Evolutionary conservation across 805 yeast species (phyloP).

Genomic region (Wickerhamomyces alni): DNA sequence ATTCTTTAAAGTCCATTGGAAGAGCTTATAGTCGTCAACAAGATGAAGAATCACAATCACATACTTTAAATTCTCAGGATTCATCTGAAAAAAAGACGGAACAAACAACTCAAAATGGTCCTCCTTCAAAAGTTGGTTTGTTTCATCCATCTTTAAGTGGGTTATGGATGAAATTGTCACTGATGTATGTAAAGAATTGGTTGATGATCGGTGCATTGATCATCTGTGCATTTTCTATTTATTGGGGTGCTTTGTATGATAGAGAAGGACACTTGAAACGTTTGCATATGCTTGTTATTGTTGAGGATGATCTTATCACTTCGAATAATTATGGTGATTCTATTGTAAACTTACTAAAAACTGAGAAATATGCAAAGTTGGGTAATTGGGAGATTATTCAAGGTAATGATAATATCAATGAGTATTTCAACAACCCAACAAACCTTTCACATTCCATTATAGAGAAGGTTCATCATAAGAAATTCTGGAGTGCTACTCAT

Average conservation of each 20-base stretch:
- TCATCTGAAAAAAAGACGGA: background rate
- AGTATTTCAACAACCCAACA: conserved; percentile 12
- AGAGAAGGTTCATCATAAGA: conserved; percentile 43
- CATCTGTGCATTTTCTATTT: conserved; percentile 28
- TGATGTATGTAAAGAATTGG: conserved; percentile 11
- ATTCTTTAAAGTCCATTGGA: background rate
- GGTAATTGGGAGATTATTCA: conserved; percentile 34
- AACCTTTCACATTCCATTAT: conserved; percentile 32
- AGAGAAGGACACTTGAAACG: conserved; percentile 19
- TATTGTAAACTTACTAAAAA: conserved; percentile 6
- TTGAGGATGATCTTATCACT: conserved; percentile 30
- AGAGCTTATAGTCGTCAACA: background rate
- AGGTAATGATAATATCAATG: conserved; percentile 19
- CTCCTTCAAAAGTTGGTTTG: conserved; percentile 1
- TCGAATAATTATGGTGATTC: conserved; percentile 31
- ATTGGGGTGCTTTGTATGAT: conserved; percentile 32
- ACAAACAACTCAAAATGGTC: background rate
- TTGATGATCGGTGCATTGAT: conserved; percentile 30
- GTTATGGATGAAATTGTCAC: background rate
- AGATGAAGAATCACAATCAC: background rate
- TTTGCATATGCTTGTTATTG: conserved; percentile 26
- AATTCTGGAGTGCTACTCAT: conserved; percentile 60
- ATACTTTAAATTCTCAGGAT: background rate
- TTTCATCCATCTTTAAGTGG: background rate
- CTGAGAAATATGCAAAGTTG: conserved; percentile 46